Percentiles rank a stretch among this genome's conserved stretches.
These are phyloP conservation scores for Boletellus sp. DNA, from an alignment of 1,284 basidiomycete genomes.

Conservation along the genomic window DNA sequence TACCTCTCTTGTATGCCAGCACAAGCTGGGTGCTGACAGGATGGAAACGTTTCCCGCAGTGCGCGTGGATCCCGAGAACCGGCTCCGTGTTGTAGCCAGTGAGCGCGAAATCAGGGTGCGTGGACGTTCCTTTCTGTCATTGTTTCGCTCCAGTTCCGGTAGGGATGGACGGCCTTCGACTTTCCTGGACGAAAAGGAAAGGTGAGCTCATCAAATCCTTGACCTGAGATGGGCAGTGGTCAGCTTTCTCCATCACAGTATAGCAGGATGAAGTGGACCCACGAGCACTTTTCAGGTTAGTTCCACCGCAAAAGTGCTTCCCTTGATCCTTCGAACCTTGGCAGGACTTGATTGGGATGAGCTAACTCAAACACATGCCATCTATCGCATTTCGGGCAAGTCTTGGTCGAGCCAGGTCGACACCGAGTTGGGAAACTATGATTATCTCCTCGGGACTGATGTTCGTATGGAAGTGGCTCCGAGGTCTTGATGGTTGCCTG, in stretches of 20 bases:
- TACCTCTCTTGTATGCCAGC: conserved; percentile 40
- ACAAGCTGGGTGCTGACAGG: conserved; percentile 82
- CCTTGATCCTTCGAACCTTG: neutral
- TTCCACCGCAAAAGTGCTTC: neutral
- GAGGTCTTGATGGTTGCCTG: neutral
- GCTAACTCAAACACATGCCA: conserved; percentile 54
- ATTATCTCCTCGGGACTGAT: conserved; percentile 73
- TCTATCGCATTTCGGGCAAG: conserved; percentile 58
- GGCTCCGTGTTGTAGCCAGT: conserved; percentile 57
- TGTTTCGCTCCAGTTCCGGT: conserved; percentile 2
- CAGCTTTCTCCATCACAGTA: conserved; percentile 44
- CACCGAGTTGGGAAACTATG: conserved; percentile 72
- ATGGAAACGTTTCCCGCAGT: conserved; percentile 74
- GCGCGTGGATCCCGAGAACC: conserved; percentile 67
- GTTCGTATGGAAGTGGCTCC: conserved; percentile 37
- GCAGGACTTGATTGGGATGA: conserved; percentile 87
- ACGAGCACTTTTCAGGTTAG: conserved; percentile 72
- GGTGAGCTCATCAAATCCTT: conserved; percentile 38
- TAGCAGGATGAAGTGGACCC: conserved; percentile 64
- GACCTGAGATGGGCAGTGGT: neutral
- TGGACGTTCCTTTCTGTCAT: conserved; percentile 1
- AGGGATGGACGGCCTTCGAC: conserved; percentile 87
- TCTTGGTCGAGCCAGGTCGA: conserved; percentile 70
- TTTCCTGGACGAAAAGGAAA: conserved; percentile 77
- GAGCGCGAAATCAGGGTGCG: conserved; percentile 67